Evolutionary conservation across 345 rosid species (phyloP).

Genomic region (Brassica nigra): DNA sequence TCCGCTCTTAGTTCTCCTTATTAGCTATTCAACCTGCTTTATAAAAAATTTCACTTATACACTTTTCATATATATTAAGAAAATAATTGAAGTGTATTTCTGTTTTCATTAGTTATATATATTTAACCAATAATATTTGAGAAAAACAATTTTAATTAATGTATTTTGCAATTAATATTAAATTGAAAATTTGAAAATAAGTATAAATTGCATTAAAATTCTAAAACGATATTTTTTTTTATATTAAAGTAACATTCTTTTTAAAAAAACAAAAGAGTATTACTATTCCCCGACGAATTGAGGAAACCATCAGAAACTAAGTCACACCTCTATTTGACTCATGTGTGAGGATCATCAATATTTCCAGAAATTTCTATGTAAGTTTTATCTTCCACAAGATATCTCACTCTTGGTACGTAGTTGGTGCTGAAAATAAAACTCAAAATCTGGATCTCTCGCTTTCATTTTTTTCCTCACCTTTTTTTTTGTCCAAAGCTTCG

Average conservation of each 20-base stretch:
- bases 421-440: not conserved
- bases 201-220: too few relatives aligned
- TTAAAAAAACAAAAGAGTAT: not conserved
- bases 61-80: too few relatives aligned
- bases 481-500: not conserved
- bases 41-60: too few relatives aligned
- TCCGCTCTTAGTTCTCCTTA: not conserved
- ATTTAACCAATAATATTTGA: too few relatives aligned
- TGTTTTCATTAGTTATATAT: too few relatives aligned
- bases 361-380: not conserved
- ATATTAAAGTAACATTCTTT: too few relatives aligned
- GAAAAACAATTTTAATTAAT: too few relatives aligned
- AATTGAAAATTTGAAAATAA: too few relatives aligned
- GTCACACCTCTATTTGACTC: not conserved
- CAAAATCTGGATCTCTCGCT: not conserved
- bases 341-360: not conserved
- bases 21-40: too few relatives aligned
- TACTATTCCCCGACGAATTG: not conserved
- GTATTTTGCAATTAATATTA: too few relatives aligned
- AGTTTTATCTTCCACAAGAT: not conserved
- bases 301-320: not conserved
- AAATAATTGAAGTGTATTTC: too few relatives aligned
- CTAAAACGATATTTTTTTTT: too few relatives aligned
- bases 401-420: not conserved
- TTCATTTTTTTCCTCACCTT: not conserved